Evolutionary conservation across 2,329 filamentous ascomycete genomes (phyloP).

Genomic region (Colletotrichum gloeosporioides): DNA sequence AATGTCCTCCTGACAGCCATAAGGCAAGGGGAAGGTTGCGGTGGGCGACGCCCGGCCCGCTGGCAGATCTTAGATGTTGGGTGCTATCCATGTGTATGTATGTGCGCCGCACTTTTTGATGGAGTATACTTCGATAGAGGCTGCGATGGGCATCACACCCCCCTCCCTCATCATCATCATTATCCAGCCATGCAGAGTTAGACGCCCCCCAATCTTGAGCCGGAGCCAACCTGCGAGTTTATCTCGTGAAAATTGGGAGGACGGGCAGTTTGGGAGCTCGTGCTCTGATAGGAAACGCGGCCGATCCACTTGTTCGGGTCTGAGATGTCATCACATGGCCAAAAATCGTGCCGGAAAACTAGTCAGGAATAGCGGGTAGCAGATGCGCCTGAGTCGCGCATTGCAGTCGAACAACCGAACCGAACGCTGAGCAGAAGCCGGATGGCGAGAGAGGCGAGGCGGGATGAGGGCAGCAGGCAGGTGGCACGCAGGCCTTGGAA

Average conservation of each 20-base stretch:
- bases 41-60: slow-evolving; percentile 5
- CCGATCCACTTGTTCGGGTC: slow-evolving; percentile 18
- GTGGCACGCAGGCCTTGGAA: not conserved
- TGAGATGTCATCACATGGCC: slow-evolving; percentile 21
- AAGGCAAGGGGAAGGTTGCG: not conserved
- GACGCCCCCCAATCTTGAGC: not conserved
- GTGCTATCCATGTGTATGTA: not conserved
- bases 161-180: not conserved
- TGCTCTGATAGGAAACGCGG: slow-evolving; percentile 4
- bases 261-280: not conserved
- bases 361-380: slow-evolving; percentile 10
- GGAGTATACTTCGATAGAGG: not conserved
- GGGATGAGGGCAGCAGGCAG: not conserved
- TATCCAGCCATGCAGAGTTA: not conserved
- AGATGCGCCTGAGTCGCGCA: slow-evolving; percentile 10
- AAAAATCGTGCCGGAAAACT: slow-evolving; percentile 6
- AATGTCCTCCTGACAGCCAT: slow-evolving; percentile 12
- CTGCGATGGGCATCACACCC: not conserved
- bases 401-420: not conserved
- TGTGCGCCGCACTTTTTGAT: not conserved
- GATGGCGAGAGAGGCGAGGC: not conserved
- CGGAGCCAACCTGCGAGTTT: not conserved
- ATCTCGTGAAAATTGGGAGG: not conserved
- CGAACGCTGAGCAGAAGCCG: not conserved
- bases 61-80: not conserved